These are phyloP conservation scores for Elaphomyces granulatus DNA, from an alignment of 495 filamentous ascomycete species.

Conservation along the genomic window DNA sequence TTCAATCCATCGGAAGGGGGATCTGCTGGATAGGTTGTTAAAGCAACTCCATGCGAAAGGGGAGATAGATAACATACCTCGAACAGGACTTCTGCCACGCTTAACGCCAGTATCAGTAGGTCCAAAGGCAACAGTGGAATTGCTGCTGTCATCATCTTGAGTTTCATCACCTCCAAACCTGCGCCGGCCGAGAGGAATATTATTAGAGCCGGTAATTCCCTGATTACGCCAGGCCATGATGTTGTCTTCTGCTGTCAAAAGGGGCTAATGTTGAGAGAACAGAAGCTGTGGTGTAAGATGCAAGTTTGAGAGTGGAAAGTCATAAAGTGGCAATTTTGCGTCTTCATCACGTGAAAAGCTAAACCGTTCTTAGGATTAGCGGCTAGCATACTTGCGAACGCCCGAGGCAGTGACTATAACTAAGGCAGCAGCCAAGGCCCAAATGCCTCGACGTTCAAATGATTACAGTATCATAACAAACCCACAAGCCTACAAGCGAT, in stretches of 20 bases:
- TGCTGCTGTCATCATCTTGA: constrained; percentile 45
- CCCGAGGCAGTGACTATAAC: no score
- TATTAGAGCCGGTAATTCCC: constrained; percentile 97
- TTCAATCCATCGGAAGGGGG: constrained; percentile 55
- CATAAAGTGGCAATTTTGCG: no score
- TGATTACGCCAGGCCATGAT: constrained; percentile 83
- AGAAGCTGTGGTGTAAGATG: no score
- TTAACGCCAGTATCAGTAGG: constrained; percentile 40
- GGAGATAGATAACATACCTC: constrained; percentile 29
- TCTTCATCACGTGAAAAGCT: no score
- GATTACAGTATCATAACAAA: no score
- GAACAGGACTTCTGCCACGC: constrained; percentile 62
- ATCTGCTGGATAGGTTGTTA: constrained; percentile 20
- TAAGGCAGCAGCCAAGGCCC: no score
- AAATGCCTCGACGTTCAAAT: no score
- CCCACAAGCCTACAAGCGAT: no score
- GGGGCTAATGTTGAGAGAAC: neutral
- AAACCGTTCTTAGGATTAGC: no score
- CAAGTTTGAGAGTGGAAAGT: no score
- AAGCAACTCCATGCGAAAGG: neutral
- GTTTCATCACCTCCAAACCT: constrained; percentile 61
- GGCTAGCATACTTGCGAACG: no score
- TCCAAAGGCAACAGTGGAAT: constrained; percentile 35
- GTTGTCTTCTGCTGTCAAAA: neutral
- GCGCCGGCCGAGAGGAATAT: constrained; percentile 85